Base-by-base conservation (phyloP, 192 early-diverging fungal species). In the Obelidium mucronatum region DNA sequence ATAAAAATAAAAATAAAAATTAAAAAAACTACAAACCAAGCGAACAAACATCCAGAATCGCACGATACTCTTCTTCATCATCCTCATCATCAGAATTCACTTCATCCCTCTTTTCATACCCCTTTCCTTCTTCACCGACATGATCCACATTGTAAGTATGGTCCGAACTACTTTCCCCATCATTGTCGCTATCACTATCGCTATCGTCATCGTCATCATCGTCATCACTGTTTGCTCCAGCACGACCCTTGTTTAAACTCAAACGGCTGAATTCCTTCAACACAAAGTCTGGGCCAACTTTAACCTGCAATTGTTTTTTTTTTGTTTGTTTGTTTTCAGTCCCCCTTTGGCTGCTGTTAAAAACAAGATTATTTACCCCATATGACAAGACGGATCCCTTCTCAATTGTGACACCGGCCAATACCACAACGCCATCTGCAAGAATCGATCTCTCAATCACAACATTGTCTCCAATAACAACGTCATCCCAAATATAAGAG, bases 401-500 rank as follows among this genome's bases (percentile, higher is more conserved):
- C 63, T 86, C 84, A 62, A 99, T 79, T 0, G 80, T 82, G 26
- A 90, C 91, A 28, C 89, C 87, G 44, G 92, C 84, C 63, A 89
- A 76, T 19, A 99, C 69, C 4, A 79, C 75, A 0, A 90, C 95
- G 55, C 88, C 79, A 65, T 91, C 82, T 2, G 92, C 96, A 37
- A 99, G 62, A 58, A 99, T 95, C 15, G 91, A 88, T 24, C 85
- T 72, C 37, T 84, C 80, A 26, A 99, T 83, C 8, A 76, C 76
- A 62, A 90, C 92, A 72, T 91, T 87, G 72, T 91, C 84, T 34
- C 81, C 91, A 52, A 98, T 90, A 22, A 75, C 81, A 15, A 88
- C 86, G 62, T 87, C 84, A 76, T 95, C 93, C 92, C 95, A 96
- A 64, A 99, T 82, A 65, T 95, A 97, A 3, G 94, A 91, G 34